These are phyloP conservation scores for Vitis riparia DNA, from an alignment of 164 flowering plant genomes.

Conservation along the genomic window DNA sequence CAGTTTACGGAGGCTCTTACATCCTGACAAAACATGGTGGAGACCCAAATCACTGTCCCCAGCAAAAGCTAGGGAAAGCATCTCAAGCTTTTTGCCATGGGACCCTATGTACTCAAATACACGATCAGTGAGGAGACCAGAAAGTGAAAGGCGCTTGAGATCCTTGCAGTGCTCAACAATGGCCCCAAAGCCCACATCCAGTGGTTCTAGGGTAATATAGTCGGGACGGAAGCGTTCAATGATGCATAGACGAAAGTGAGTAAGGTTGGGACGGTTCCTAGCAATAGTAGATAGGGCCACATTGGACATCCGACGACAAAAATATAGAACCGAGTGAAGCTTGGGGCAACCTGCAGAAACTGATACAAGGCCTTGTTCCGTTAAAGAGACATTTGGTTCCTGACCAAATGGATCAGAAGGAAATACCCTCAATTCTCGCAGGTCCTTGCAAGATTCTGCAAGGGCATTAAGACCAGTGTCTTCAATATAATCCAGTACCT, in stretches of 20 bases:
- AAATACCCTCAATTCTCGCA: slow-evolving; percentile 75
- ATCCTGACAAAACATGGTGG: slow-evolving; percentile 79
- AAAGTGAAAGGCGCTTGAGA: slow-evolving; percentile 72
- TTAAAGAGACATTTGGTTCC: slow-evolving; percentile 57
- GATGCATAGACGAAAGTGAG: slow-evolving; percentile 84
- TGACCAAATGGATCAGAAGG: slow-evolving; percentile 70
- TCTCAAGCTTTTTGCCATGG: slow-evolving; percentile 74
- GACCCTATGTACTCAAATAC: slow-evolving; percentile 75
- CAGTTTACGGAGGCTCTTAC: slow-evolving; percentile 73
- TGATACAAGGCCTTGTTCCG: slow-evolving; percentile 76
- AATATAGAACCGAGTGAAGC: slow-evolving; percentile 82
- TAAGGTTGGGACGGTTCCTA: slow-evolving; percentile 61
- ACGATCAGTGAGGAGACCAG: slow-evolving; percentile 81
- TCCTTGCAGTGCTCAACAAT: slow-evolving; percentile 75
- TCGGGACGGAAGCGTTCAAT: slow-evolving; percentile 78
- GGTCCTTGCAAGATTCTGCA: slow-evolving; percentile 64
- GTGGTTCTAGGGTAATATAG: slow-evolving; percentile 70
- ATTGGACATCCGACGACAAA: slow-evolving; percentile 89
- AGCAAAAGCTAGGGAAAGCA: slow-evolving; percentile 91
- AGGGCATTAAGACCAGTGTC: slow-evolving; percentile 71
- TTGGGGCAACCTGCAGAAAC: slow-evolving; percentile 79
- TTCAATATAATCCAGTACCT: slow-evolving; percentile 84
- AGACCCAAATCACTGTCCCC: slow-evolving; percentile 85
- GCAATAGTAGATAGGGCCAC: slow-evolving; percentile 72
- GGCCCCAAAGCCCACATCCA: slow-evolving; percentile 85